Base-by-base conservation (phyloP, 2,329 filamentous ascomycete genomes). In the Parafenestella ontariensis region DNA sequence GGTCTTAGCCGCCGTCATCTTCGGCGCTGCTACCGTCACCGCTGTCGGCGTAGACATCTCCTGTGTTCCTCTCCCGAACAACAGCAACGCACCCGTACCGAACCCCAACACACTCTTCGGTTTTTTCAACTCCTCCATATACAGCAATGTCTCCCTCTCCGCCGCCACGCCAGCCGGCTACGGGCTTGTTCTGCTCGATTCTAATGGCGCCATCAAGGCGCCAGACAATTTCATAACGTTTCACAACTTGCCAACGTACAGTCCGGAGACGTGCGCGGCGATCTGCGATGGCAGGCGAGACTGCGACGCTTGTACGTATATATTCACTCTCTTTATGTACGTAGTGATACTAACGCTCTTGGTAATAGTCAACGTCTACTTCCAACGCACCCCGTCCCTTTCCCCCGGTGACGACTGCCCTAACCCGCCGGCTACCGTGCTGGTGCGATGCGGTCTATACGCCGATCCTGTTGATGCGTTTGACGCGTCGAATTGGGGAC, bases 311-410 rank as follows among this genome's bases (percentile, higher is more conserved):
- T 60, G 54, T 57, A 39, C 44, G 54, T 42, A 13, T 15, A 18
- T 21, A 28, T 5, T 20, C 15, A 11, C 15, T 8, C 18, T 17
- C 8, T 2, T n/a, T 15, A 20, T 2, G 11, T n/a, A 21, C 3
- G n/a, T n/a, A n/a, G n/a, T 17, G 20, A n/a, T 39, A 26, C 33
- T 43, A n/a, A n/a, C 21, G 46, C 37, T 18, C 6, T 18, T 9
- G n/a, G 2, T 7, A 11, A 3, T n/a, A 61, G 61, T 68, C 61
- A 66, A 68, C 53, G 60, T 66, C 45, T 68, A 58, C 49, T 48
- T 66, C 46, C 46, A 57, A 28, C 59, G 65, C 26, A 23, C 53
- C 5, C 65, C 63, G 4, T 47, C 42, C 3, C n/a, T 48, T 2
- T 26, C 34, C 3, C 61, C 62, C 1, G 56, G 54, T 7, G 17